A percentile compares a stretch with the other conserved stretches of the same genome.
Evolutionary conservation across 2,329 filamentous ascomycete genomes (phyloP).

Genomic region (Dothistroma septosporum): DNA sequence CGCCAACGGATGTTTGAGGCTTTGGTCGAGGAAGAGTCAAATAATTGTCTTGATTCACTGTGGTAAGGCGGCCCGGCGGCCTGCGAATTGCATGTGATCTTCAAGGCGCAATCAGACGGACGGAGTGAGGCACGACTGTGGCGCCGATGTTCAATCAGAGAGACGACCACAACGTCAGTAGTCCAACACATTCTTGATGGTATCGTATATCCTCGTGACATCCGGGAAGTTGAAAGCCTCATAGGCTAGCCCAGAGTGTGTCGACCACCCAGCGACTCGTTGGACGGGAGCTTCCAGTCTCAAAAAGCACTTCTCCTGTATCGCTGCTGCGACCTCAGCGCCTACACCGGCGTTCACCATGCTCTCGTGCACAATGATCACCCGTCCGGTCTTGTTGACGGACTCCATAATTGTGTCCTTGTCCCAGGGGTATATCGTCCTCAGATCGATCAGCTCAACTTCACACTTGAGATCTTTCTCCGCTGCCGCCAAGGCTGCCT

Average conservation of each 20-base stretch:
- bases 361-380: constrained; percentile 85
- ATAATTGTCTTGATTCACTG: no score
- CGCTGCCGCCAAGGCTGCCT: constrained; percentile 68
- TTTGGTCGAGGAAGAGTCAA: background rate
- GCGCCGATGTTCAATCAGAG: background rate
- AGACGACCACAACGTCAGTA: constrained; percentile 33
- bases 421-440: constrained; percentile 91
- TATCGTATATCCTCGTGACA: constrained; percentile 63
- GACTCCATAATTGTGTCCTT: constrained; percentile 73
- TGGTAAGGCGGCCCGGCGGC: no score
- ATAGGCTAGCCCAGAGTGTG: constrained; percentile 72
- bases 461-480: constrained; percentile 71
- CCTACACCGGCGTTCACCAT: constrained; percentile 88
- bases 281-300: constrained; percentile 79
- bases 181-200: constrained; percentile 45
- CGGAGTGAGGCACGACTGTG: background rate
- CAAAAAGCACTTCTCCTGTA: constrained; percentile 83
- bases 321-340: constrained; percentile 80
- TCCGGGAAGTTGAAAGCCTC: constrained; percentile 73
- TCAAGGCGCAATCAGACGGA: no score
- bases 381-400: constrained; percentile 80
- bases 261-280: constrained; percentile 84
- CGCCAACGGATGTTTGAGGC: background rate
- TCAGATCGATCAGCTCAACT: constrained; percentile 80
- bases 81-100: no score